Evolutionary conservation across 108 stramenopile genomes (phyloP).

Genomic region (Conticribra guillardii): DNA sequence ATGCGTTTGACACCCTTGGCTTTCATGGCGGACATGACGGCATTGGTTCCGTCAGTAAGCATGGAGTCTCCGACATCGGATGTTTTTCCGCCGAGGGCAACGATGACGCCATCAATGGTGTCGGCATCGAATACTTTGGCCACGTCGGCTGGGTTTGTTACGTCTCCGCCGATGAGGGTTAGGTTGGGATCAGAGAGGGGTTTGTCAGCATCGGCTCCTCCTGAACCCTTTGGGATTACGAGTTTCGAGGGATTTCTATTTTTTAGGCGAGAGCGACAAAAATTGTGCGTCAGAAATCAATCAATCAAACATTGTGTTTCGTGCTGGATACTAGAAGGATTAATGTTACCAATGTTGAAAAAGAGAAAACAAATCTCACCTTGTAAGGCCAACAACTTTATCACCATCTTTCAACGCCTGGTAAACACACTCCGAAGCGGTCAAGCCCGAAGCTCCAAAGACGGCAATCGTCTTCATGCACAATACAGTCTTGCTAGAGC

Average conservation of each 20-base stretch:
- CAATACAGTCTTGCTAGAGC: background rate
- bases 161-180: slow-evolving; percentile 85
- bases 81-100: slow-evolving; percentile 97
- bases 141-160: slow-evolving; percentile 84
- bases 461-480: slow-evolving; percentile 77
- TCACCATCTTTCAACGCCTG: slow-evolving; percentile 89
- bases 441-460: slow-evolving; percentile 91
- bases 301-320: no score
- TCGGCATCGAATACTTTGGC: slow-evolving; percentile 85
- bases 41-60: slow-evolving; percentile 94
- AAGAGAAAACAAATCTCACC: no score
- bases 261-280: no score
- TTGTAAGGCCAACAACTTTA: slow-evolving; percentile 84
- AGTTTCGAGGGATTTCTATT: slow-evolving; percentile 82
- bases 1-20: slow-evolving; percentile 88
- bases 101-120: slow-evolving; percentile 89
- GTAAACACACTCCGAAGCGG: slow-evolving; percentile 84
- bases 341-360: no score
- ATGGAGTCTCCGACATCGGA: slow-evolving; percentile 88
- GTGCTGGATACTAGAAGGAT: no score
- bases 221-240: slow-evolving; percentile 79
- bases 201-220: slow-evolving; percentile 79
- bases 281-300: no score
- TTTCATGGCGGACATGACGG: slow-evolving; percentile 93
- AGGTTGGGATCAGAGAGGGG: slow-evolving; percentile 70